Base-by-base conservation (phyloP, 192 early-diverging fungal species). In the Chytriomyces hyalinus region DNA sequence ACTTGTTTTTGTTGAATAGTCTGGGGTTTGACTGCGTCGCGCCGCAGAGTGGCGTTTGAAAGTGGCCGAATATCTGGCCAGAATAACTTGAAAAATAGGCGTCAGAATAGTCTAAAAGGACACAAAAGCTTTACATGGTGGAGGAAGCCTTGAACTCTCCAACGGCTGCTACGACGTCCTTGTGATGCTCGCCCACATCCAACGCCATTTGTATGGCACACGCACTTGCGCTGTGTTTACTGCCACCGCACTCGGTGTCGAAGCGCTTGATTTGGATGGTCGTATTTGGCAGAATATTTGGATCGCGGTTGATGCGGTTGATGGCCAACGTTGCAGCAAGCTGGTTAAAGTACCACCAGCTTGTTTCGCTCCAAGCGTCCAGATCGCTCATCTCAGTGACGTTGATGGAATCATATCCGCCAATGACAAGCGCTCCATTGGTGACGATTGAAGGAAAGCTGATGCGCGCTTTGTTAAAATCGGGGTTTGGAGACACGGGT, bases 251-350 rank as follows among this genome's bases (percentile, higher is more conserved):
- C 11, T 47, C 24, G 47, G 36, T 67, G 10, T 67, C 0, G 45
- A 67, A 67, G 6, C 66, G 22, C 66, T 67, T 67, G 44, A 67
- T 67, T 26, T 45, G 8, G 45, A 67, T 67, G 24, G 66, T 67
- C 3, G 66, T 67, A 17, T 67, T 67, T n/a, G 66, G 66, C 36
- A 67, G 66, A 5, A 67, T 47, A 6, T 0, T 67, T 46, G 66
- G 66, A 13, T 67, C 66, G 10, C 13, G 11, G 66, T 67, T 67
- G 8, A 67, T 67, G 43, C 15, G 45, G 46, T 67, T 46, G 46
- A 67, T 67, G 20, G 28, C 66, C 13, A 67, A 4, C 44, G 17
- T 15, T 11, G 44, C 22, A 0, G 66, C 26, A 8, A n/a, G 44
- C 46, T 67, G 66, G 15, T 67, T 67, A 5, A 5, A 67, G 46